Evolutionary conservation across 108 stramenopile species (phyloP), one percentile per base, ranked within the genome.

Genomic region (Stephanodiscus minutulus): DNA sequence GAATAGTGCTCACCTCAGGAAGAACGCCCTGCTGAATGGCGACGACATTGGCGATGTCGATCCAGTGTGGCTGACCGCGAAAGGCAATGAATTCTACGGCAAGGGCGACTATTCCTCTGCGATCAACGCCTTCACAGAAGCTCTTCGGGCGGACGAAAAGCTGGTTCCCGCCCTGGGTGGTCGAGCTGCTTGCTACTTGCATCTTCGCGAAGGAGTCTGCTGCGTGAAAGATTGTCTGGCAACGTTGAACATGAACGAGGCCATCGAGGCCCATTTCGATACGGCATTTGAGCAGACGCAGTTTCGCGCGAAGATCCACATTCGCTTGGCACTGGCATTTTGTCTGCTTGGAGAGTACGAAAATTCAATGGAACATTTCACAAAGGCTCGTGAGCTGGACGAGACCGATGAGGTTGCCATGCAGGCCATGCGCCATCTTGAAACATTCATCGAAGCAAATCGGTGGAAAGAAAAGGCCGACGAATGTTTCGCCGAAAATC

Each of bases 51-150:
- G 69, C 24, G 81, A 88, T 46, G 64, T 61, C 39, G 87, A 85
- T 60, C 84, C 87, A 0, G 43, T 57, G 11, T 88, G 87, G 86
- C 37, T 85, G 0, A 77, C 65, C 17, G 46, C 62, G 8, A 83
- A 85, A 59, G 87, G 84, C 0, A 83, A 88, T 39, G 75, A 85
- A 62, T 83, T 88, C 68, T 82, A 52, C 65, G n/a, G 28, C 24
- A 48, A 31, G 5, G 72, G 87, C 9, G 85, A 88, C 56, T 81
- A 52, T 49, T 33, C 56, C 13, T 72, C 68, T 7, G 87, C 87
- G 37, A 65, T 81, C 12, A 81, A 81, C 46, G 87, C 87, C 3
- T 88, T 81, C 61, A 73, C 78, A 1, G 66, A 77, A 48, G 84
- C 87, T 2, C 56, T 85, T 27, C 54, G 72, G 47, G 56, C 63